Base-by-base conservation (phyloP, 345 rosid genomes). In the Heritiera fomes region DNA sequence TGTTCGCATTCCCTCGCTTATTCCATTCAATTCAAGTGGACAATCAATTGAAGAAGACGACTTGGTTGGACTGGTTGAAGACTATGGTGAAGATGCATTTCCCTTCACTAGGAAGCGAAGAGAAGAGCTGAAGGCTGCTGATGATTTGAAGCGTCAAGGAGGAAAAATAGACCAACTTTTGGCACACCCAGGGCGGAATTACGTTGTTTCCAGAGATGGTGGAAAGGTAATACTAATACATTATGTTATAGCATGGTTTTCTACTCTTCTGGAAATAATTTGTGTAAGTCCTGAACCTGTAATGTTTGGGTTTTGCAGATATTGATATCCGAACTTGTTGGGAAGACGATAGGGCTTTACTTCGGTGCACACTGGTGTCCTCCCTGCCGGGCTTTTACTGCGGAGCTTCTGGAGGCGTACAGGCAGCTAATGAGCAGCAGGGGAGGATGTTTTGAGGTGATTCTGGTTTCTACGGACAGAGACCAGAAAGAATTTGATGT, bases 321-420 rank as follows among this genome's bases (percentile, higher is more conserved):
- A 71, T 23, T 68, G 46, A 84, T 86, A 59, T 84, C 94, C 46
- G 76, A 91, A 73, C 93, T 93, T 67, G 86, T 79, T 79, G 94
- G 96, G 8, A 93, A 90, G 89, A 90, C 94, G 28, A 75, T 91
- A 20, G 98, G 98, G 43, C 88, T 93, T 62, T 88, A 89, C 86
- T 89, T 91, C 71, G 94, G 93, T 14, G 93, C 96, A 67, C 83
- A 89, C 43, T 91, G 96, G 96, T 89, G 90, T 79, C 96, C 93
- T 32, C 98, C 98, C 28, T 89, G 91, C 77, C 88, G 89, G 8
- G 79, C 89, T 49, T 93, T 93, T 90, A 89, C 92, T 13, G 50
- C 84, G 18, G 93, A 88, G 70, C 96, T 93, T 45, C 62, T 78
- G 20, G 92, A 91, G 68, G 86, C 81, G 18, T 90, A 93, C 80